Base-by-base conservation (phyloP, 2,329 filamentous ascomycete species). In the Polytolypa hystricis region DNA sequence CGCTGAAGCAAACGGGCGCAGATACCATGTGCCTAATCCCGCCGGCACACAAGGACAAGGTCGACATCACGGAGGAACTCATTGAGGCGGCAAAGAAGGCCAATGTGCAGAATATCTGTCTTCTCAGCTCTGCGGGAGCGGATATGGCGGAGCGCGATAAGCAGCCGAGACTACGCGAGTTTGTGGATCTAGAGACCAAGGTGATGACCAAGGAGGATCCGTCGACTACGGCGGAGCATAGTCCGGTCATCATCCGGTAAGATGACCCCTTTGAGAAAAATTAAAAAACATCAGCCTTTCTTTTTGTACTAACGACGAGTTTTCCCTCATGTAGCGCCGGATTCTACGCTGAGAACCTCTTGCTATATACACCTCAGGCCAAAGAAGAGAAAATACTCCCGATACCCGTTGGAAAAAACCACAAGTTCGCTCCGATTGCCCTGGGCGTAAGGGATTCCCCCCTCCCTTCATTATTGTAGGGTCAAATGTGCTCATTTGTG, bases 331-430 rank as follows among this genome's bases (percentile, higher is more conserved):
- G n/a, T 30, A 67, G 65, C 4, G 64, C 66, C 11, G 66, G 67
- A 3, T 70, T 70, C 44, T 70, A 70, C 42, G 65, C 66, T 3
- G 67, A 71, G 49, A 71, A 71, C 37, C 50, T 71, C n/a, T 55
- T 71, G 2, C 46, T 64, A 1, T 70, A 71, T 43, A 54, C 63
- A 2, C 58, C 58, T 1, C 64, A 70, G 43, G 65, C 63, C 6
- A 54, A 66, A 38, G 51, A 60, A 16, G 62, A 68, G 25, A 64
- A 63, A 1, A 41, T 58, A 2, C 48, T 71, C 10, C 66, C 66
- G 0, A 44, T 71, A 7, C 68, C 67, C 0, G 62, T 70, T 42
- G 67, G 67, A 5, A 44, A 58, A 25, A 53, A 58, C 8, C 64
- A 71, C 52, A 67, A 67, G 47, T 69, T 71, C 40, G 64, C 68